These are phyloP conservation scores for Botrytis fabae DNA, from an alignment of 2,329 filamentous ascomycete genomes.

Conservation along the genomic window DNA sequence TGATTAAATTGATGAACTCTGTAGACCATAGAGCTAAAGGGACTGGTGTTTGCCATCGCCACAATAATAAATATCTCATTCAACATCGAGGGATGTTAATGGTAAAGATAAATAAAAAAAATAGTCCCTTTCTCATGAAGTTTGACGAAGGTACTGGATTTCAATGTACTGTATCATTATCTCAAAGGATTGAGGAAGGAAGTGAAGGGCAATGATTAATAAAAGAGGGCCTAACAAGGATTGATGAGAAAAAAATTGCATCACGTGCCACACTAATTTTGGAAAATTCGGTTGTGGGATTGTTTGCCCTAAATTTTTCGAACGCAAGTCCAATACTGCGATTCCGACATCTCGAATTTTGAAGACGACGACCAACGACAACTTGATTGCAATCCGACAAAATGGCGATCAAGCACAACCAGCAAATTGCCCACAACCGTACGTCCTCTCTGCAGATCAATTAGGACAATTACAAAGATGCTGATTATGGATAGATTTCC, in stretches of 20 bases:
- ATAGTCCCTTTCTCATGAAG: background rate
- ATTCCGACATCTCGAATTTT: constrained; percentile 28
- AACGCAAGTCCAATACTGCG: constrained; percentile 26
- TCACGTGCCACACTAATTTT: constrained; percentile 22
- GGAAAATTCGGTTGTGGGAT: constrained; percentile 26
- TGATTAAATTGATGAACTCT: background rate
- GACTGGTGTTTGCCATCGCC: background rate
- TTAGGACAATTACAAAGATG: constrained; percentile 33
- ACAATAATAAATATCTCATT: background rate
- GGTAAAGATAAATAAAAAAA: background rate
- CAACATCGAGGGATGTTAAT: background rate
- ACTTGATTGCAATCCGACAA: constrained; percentile 38
- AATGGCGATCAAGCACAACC: constrained; percentile 98
- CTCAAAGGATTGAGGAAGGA: background rate
- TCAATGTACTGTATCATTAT: background rate
- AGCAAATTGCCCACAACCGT: constrained; percentile 97
- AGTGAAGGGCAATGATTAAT: constrained; percentile 1
- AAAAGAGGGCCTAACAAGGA: constrained; percentile 16
- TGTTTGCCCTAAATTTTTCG: constrained; percentile 24
- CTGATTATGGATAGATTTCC: constrained; percentile 71
- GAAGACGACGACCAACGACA: constrained; percentile 32
- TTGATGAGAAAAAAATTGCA: background rate
- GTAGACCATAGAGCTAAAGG: background rate
- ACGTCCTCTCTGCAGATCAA: constrained; percentile 47
- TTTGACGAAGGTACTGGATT: background rate